These are phyloP conservation scores for Ampelomyces quisqualis DNA, from an alignment of 2,329 filamentous ascomycete genomes.

Conservation along the genomic window DNA sequence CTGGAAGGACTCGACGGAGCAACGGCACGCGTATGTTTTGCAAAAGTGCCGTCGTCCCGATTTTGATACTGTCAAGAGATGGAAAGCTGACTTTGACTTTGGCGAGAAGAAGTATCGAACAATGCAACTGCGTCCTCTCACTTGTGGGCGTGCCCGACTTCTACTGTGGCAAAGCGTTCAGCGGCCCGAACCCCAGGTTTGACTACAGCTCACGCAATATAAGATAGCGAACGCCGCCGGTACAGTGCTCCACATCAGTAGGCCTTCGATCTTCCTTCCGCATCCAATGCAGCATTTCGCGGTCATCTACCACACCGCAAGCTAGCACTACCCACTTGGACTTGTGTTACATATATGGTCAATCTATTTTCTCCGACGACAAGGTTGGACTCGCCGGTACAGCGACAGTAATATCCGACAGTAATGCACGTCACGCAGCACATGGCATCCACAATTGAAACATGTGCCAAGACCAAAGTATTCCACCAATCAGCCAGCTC, in stretches of 20 bases:
- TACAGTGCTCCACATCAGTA: no score
- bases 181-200: no score
- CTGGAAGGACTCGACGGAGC: constrained; percentile 56
- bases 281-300: no score
- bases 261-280: no score
- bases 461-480: constrained; percentile 9
- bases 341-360: constrained; percentile 8
- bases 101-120: constrained; percentile 4
- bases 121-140: neutral
- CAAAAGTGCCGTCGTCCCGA: constrained; percentile 66
- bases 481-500: constrained; percentile 25
- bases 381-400: constrained; percentile 7
- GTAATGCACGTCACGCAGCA: no score
- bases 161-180: no score
- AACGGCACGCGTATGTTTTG: constrained; percentile 65
- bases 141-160: no score
- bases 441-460: constrained; percentile 21
- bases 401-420: constrained; percentile 8
- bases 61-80: constrained; percentile 62
- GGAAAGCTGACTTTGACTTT: constrained; percentile 54
- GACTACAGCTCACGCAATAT: no score
- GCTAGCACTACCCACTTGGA: neutral
- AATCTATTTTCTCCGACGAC: constrained; percentile 25
- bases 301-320: neutral
- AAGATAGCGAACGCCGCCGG: no score